Base-by-base conservation (phyloP, 768 basidiomycete species). In the Russula vinacea region DNA sequence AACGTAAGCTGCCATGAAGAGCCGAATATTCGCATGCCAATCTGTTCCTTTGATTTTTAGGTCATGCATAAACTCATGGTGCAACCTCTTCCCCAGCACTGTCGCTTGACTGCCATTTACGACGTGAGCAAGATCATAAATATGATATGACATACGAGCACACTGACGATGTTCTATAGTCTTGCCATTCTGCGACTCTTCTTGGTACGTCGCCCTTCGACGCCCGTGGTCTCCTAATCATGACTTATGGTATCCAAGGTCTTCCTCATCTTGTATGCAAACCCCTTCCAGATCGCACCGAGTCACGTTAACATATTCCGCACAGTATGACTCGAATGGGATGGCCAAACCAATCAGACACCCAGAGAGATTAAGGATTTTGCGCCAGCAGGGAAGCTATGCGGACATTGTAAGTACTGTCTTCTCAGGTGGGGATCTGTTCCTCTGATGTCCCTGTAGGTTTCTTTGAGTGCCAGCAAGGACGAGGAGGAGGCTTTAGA, bases 101-200 rank as follows among this genome's bases (percentile, higher is more conserved):
- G 62, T 58, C 62, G 62, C 16, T 32, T 63, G 56, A 63, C 62
- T n/a, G 56, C 56, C 3, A 13, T 63, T 8, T 42, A 52, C 4
- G 62, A 63, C 8, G 62, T 63, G 33, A 58, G 62, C 24, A 3
- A 17, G 40, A 16, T 58, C 24, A 2, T 10, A 16, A 3, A 5
- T 11, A 22, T 17, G 16, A 50, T 26, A 16, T 7, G 26, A 7
- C 29, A 3, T n/a, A 7, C 5, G 10, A 26, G 7, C 32, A 26
- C 22, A 29, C 19, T 56, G 7, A 42, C 16, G 17, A 39, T 24
- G 16, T 6, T 11, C 32, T 37, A 26, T 7, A 63, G 62, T 58
- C 39, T 11, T 58, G 62, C 5, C 49, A 63, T 29, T 58, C 50
- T 2, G 62, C 50, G 2, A 58, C 56, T 4, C 49, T 63, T 13